Evolutionary conservation across 2,329 filamentous ascomycete genomes (phyloP).

Genomic region (Diplodia intermedia): DNA sequence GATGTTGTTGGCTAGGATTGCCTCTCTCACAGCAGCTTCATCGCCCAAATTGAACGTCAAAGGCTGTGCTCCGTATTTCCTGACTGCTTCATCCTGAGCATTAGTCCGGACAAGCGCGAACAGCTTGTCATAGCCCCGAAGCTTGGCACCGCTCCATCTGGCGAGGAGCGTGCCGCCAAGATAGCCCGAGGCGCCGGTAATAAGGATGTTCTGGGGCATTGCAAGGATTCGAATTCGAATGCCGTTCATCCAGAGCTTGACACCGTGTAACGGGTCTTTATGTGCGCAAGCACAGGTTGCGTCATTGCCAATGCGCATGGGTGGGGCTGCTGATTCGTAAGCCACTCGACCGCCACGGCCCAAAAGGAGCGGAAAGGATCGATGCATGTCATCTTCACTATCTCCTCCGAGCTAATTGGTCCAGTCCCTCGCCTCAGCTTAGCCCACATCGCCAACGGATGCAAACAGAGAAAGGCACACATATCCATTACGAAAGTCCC

Average conservation of each 20-base stretch:
- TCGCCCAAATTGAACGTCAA: slow-evolving; percentile 52
- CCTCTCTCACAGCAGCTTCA: slow-evolving; percentile 44
- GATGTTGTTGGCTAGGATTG: slow-evolving; percentile 54
- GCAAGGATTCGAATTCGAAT: neutral
- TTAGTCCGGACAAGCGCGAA: slow-evolving; percentile 58
- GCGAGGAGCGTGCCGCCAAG: slow-evolving; percentile 60
- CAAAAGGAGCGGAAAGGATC: neutral
- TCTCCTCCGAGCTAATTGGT: neutral
- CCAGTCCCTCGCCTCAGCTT: neutral
- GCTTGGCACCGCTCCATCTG: slow-evolving; percentile 44
- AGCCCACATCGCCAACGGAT: neutral
- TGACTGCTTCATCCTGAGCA: slow-evolving; percentile 55
- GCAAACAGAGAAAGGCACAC: neutral
- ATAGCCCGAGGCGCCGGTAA: slow-evolving; percentile 62
- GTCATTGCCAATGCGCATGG: neutral
- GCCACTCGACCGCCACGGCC: neutral
- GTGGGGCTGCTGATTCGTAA: neutral
- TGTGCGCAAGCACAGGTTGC: neutral
- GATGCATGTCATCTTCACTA: neutral
- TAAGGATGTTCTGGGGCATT: slow-evolving; percentile 52
- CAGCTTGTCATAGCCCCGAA: slow-evolving; percentile 54
- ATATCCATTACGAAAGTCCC: neutral
- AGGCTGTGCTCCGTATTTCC: slow-evolving; percentile 53
- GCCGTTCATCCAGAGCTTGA: neutral
- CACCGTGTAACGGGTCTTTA: neutral